Percentiles rank a stretch among this genome's conserved stretches.
Evolutionary conservation across 2,329 filamentous ascomycete genomes (phyloP).

Genomic region (Fusarium burgessii): DNA sequence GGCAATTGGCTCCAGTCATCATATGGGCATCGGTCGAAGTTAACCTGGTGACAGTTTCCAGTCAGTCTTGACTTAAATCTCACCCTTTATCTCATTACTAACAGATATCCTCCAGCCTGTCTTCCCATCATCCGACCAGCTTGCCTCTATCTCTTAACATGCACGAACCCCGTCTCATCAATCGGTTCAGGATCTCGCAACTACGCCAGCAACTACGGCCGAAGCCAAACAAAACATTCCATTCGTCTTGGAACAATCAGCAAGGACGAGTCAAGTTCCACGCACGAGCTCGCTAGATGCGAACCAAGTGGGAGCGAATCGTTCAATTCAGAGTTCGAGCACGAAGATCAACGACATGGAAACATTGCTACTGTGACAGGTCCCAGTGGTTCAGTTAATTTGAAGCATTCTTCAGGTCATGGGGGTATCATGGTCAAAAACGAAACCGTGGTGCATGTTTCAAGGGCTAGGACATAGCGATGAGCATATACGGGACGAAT

Average conservation of each 20-base stretch:
- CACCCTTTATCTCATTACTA: too few species aligned
- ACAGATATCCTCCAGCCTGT: slow-evolving; percentile 22
- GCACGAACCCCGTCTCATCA: slow-evolving; percentile 1
- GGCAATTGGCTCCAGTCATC: slow-evolving; percentile 30
- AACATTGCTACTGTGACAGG: slow-evolving; percentile 13
- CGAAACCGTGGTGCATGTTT: slow-evolving; percentile 31
- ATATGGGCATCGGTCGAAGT: slow-evolving; percentile 43
- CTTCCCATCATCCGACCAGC: slow-evolving; percentile 41
- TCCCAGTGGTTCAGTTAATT: background rate
- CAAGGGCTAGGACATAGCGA: background rate
- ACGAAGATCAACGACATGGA: slow-evolving; percentile 10
- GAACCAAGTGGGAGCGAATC: slow-evolving; percentile 10
- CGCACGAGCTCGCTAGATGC: slow-evolving; percentile 30
- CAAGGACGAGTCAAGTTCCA: slow-evolving; percentile 34
- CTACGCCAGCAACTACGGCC: slow-evolving; percentile 16
- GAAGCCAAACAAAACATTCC: slow-evolving; percentile 27
- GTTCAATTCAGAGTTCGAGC: slow-evolving; percentile 23
- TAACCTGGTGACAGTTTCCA: slow-evolving; percentile 39
- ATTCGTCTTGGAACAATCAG: slow-evolving; percentile 26
- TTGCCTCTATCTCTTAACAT: slow-evolving; percentile 31
- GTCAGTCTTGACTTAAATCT: background rate
- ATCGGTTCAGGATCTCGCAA: slow-evolving; percentile 12
- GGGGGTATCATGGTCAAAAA: slow-evolving; percentile 39
- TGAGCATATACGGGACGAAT: background rate
- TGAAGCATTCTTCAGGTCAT: background rate